Conservation (phyloP, 2,329 filamentous ascomycete species). For the Arachnopeziza araneosa region DNA sequence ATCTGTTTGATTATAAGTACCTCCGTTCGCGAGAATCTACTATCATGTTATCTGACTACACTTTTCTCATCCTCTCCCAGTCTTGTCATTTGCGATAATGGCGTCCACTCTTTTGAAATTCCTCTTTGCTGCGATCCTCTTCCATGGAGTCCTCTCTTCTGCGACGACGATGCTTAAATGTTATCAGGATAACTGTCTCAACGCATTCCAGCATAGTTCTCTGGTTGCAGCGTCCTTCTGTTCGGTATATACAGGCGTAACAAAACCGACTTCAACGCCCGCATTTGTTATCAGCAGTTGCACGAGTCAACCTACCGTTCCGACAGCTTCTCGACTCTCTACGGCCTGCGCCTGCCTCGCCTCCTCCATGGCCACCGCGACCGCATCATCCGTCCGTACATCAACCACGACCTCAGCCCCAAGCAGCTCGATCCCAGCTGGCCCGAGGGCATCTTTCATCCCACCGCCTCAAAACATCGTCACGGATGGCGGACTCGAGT, state of each 20-base stretch:
- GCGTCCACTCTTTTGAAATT: neutral
- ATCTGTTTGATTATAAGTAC: no score
- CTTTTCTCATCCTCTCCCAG: no score
- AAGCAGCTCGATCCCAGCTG: neutral
- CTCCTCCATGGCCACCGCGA: neutral
- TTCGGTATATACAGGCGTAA: neutral
- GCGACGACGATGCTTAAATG: neutral
- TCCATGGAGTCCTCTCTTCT: neutral
- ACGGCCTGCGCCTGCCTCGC: neutral
- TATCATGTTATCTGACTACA: no score
- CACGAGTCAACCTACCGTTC: neutral
- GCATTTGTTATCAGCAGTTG: neutral
- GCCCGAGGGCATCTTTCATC: no score
- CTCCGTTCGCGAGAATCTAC: no score
- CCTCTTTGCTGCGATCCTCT: neutral
- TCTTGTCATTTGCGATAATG: no score
- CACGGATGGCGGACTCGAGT: neutral
- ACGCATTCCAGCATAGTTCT: neutral
- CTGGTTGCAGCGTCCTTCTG: neutral
- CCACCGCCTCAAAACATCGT: no score
- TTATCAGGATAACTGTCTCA: neutral
- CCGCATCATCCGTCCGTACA: neutral
- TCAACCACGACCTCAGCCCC: neutral
- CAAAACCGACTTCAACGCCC: neutral
- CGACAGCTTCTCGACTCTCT: neutral